A percentile compares a stretch with the other conserved stretches of the same genome.
These are phyloP conservation scores for Lasiosphaeria ovina DNA, from an alignment of 495 filamentous ascomycete genomes.

Conservation along the genomic window DNA sequence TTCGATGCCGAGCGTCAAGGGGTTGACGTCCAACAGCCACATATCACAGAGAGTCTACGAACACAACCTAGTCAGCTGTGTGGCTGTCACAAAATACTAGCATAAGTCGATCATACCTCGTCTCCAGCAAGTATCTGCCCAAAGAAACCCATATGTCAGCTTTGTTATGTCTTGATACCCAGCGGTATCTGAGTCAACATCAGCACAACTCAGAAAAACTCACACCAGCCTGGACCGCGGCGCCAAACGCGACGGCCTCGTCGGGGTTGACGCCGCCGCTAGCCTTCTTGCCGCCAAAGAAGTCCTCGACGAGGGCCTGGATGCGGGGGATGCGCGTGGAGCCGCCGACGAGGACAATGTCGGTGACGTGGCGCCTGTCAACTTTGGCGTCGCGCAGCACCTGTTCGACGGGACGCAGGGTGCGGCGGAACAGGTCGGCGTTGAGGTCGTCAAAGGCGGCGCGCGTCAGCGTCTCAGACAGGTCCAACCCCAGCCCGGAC, in stretches of 20 bases:
- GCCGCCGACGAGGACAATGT: constrained; percentile 85
- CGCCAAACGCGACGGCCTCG: constrained; percentile 92
- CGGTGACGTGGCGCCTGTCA: constrained; percentile 73
- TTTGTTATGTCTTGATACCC: too few relatives aligned
- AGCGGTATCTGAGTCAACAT: too few relatives aligned
- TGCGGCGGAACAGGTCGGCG: constrained; percentile 91
- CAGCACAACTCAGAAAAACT: constrained; percentile 7
- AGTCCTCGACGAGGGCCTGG: constrained; percentile 83
- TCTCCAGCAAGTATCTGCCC: constrained; percentile 65
- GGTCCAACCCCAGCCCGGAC: constrained; percentile 86
- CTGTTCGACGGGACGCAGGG: constrained; percentile 91
- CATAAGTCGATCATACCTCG: constrained; percentile 37
- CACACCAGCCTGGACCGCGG: constrained; percentile 85
- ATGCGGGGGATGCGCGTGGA: constrained; percentile 95
- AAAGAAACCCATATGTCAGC: too few relatives aligned
- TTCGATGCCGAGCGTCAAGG: constrained; percentile 91
- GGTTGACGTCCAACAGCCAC: constrained; percentile 93
- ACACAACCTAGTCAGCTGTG: neutral
- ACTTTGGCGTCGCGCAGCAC: constrained; percentile 81
- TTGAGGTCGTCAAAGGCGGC: constrained; percentile 98
- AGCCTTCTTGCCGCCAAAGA: constrained; percentile 80
- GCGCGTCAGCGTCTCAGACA: constrained; percentile 90
- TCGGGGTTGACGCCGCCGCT: constrained; percentile 94
- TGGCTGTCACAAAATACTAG: neutral
- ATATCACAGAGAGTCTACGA: constrained; percentile 35